Evolutionary conservation across 345 rosid genomes (phyloP).

Genomic region (Bretschneidera sinensis): DNA sequence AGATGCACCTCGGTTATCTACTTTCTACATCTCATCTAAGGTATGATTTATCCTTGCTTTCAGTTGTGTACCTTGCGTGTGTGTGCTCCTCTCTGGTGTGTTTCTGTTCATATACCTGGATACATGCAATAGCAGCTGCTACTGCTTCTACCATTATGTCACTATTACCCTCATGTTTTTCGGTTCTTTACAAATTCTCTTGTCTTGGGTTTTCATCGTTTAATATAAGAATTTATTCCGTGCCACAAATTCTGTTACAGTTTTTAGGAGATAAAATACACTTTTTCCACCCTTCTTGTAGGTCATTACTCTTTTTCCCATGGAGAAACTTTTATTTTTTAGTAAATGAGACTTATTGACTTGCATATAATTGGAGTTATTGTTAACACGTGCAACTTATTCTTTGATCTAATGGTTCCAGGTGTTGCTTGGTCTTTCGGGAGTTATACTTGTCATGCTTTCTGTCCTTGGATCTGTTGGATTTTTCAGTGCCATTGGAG

Average conservation of each 20-base stretch:
- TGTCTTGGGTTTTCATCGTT: background rate
- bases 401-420: constrained; percentile 22
- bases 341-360: background rate
- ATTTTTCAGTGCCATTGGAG: constrained; percentile 81
- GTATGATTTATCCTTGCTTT: constrained; percentile 33
- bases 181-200: background rate
- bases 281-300: background rate
- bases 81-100: constrained; percentile 14
- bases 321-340: background rate
- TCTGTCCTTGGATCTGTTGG: constrained; percentile 97
- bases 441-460: constrained; percentile 91
- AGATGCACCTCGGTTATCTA: constrained; percentile 50
- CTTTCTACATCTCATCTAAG: constrained; percentile 82
- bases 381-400: constrained; percentile 1
- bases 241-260: background rate
- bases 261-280: too few relatives aligned
- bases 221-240: background rate
- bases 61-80: constrained; percentile 4
- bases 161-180: background rate
- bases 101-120: background rate
- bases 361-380: background rate
- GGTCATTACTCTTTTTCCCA: background rate
- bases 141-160: background rate
- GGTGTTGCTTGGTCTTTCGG: constrained; percentile 92
- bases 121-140: background rate